These are phyloP conservation scores for Strigomonas culicis DNA, from an alignment of 208 protist genomes.

Conservation along the genomic window DNA sequence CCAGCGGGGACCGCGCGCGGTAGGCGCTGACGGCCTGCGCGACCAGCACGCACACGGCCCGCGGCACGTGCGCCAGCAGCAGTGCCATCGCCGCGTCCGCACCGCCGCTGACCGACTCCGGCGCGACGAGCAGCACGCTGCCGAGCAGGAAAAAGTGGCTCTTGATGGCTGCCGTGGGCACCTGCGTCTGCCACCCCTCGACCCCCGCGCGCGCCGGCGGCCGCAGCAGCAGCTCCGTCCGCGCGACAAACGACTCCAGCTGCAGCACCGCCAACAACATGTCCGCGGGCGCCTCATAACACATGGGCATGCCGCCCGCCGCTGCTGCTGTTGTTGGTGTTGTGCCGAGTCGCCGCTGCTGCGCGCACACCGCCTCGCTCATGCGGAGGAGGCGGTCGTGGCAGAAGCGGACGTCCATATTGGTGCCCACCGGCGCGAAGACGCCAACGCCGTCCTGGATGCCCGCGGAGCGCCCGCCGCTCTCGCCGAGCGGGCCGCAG, in stretches of 20 bases:
- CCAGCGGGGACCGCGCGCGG: slow-evolving; percentile 17
- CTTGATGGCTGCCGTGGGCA: slow-evolving; percentile 43
- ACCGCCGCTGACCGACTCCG: too few relatives aligned
- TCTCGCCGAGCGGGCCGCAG: slow-evolving; percentile 72
- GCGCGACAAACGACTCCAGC: slow-evolving; percentile 21
- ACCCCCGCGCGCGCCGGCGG: background rate
- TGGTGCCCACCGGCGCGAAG: slow-evolving; percentile 34
- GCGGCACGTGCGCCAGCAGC: slow-evolving; percentile 15
- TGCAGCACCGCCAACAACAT: slow-evolving; percentile 37
- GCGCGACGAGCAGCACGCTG: slow-evolving; percentile 30
- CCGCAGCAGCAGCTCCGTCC: slow-evolving; percentile 27
- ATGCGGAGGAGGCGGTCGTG: slow-evolving; percentile 37
- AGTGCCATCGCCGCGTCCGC: too few relatives aligned
- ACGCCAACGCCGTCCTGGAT: background rate
- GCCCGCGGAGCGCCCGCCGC: slow-evolving; percentile 35
- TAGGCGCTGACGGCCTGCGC: slow-evolving; percentile 34
- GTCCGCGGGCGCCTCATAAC: slow-evolving; percentile 7
- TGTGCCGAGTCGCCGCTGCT: background rate
- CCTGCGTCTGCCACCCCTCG: background rate
- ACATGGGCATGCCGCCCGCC: background rate
- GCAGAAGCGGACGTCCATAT: slow-evolving; percentile 14
- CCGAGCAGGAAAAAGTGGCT: slow-evolving; percentile 70
- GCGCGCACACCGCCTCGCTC: slow-evolving; percentile 18
- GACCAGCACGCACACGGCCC: slow-evolving; percentile 23
- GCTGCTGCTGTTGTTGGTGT: slow-evolving; percentile 10